phyloP scores from a whole-genome alignment of 495 filamentous ascomycete genomes.

The Penicillium silybi region DNA sequence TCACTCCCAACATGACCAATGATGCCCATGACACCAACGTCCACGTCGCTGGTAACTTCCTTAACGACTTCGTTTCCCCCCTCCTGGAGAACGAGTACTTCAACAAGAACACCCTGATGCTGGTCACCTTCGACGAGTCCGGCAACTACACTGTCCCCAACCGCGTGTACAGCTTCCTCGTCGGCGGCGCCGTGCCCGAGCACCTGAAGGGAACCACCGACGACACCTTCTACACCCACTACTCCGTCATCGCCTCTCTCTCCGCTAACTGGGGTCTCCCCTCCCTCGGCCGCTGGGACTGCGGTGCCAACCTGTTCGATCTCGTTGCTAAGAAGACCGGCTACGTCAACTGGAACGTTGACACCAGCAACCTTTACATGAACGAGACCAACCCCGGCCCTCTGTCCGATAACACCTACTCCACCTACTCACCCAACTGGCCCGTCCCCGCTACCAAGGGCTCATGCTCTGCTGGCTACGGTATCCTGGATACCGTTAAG shows the following conservation, averaged over 20 bases:
- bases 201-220: slow-evolving; percentile 58
- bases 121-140: slow-evolving; percentile 68
- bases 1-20: slow-evolving; percentile 75
- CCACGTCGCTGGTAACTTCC: slow-evolving; percentile 56
- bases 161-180: slow-evolving; percentile 55
- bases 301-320: slow-evolving; percentile 64
- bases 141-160: slow-evolving; percentile 53
- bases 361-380: slow-evolving; percentile 37
- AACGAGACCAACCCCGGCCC: slow-evolving; percentile 50
- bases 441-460: slow-evolving; percentile 37
- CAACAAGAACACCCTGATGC: slow-evolving; percentile 62
- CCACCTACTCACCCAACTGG: slow-evolving; percentile 35
- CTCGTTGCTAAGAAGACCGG: slow-evolving; percentile 56
- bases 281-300: slow-evolving; percentile 67
- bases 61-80: slow-evolving; percentile 54
- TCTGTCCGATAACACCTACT: slow-evolving; percentile 32
- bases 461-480: slow-evolving; percentile 44
- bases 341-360: slow-evolving; percentile 50
- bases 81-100: slow-evolving; percentile 63
- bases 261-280: slow-evolving; percentile 66
- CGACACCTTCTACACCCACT: slow-evolving; percentile 67
- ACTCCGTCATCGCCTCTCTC: slow-evolving; percentile 61
- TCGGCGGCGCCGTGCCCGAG: slow-evolving; percentile 62
- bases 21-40: slow-evolving; percentile 69
- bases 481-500: slow-evolving; percentile 42